Conservation (phyloP, 345 rosid species). For the Acer negundo region DNA sequence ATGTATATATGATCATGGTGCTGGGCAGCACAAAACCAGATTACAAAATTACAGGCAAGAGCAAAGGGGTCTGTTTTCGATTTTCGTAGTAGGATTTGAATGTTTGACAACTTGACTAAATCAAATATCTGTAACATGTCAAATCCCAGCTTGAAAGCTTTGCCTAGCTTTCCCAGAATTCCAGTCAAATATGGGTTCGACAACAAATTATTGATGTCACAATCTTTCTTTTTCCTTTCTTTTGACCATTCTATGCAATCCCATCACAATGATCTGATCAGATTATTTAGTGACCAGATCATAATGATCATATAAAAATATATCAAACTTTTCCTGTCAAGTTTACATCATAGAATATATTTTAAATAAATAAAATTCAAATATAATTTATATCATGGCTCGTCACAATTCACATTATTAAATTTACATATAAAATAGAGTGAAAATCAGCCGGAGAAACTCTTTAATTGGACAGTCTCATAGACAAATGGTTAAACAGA, state of each 20-base stretch:
- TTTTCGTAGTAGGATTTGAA: neutral
- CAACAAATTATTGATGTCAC: neutral
- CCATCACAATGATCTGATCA: neutral
- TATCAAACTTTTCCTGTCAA: neutral
- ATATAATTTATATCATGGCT: neutral
- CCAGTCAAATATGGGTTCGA: neutral
- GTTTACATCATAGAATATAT: neutral
- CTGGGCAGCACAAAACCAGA: neutral
- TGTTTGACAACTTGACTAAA: neutral
- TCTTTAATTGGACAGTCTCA: no score
- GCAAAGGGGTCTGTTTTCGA: neutral
- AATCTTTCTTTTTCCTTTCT: neutral
- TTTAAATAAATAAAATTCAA: neutral
- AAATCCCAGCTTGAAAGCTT: neutral
- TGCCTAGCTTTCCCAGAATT: neutral
- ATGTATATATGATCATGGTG: neutral
- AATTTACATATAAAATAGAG: neutral
- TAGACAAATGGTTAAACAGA: no score
- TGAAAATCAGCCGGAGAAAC: no score
- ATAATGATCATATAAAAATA: neutral
- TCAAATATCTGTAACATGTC: neutral
- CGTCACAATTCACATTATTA: neutral
- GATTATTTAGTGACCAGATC: neutral
- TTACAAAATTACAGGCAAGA: neutral
- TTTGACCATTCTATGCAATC: neutral